Conservation (phyloP, 73 alveolate genomes). For the Uronychia binucleata region DNA sequence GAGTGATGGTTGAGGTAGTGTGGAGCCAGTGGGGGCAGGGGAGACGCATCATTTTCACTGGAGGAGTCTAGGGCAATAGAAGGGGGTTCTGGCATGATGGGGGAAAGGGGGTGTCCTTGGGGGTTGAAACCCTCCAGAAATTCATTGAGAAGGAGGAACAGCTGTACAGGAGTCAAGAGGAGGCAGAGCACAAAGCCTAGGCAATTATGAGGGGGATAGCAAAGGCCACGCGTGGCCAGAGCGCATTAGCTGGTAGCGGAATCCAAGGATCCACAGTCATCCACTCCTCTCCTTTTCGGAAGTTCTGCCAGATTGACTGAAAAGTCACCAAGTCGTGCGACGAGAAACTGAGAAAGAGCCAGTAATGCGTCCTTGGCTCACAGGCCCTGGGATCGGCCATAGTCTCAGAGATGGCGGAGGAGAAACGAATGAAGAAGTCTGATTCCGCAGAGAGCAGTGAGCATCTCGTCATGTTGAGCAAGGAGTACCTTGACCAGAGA, state of each 20-base stretch:
- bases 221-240: background rate
- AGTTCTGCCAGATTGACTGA: too few relatives aligned
- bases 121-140: background rate
- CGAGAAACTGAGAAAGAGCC: background rate
- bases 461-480: too few relatives aligned
- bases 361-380: background rate
- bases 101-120: background rate
- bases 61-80: background rate
- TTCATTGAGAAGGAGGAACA: background rate
- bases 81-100: background rate
- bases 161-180: background rate
- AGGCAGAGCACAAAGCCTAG: background rate
- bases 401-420: background rate
- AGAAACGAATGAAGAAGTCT: background rate
- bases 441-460: too few relatives aligned
- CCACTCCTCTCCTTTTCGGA: too few relatives aligned
- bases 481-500: background rate
- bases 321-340: background rate
- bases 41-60: background rate
- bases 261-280: background rate
- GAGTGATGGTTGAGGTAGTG: background rate
- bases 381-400: background rate
- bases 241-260: background rate
- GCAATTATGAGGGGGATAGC: background rate
- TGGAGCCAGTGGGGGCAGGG: background rate